phyloP scores from a whole-genome alignment of 805 yeast species.

The Grigorovia humatica region DNA sequence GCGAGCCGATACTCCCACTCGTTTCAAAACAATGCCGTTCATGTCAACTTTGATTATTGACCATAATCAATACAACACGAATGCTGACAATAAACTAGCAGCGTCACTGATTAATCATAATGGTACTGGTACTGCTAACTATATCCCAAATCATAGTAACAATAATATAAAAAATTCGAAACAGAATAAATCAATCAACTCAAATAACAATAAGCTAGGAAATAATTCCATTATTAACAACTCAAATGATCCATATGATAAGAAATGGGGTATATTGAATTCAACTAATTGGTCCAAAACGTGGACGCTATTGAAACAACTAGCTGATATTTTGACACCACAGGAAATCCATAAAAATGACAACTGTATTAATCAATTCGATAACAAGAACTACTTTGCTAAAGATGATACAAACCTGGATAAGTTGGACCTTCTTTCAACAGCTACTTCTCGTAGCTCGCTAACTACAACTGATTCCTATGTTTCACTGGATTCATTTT shows the following conservation, averaged over 20 bases:
- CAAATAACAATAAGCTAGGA: neutral
- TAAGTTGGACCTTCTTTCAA: neutral
- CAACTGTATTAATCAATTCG: neutral
- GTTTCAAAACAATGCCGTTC: neutral
- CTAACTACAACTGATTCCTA: neutral
- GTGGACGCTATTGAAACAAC: conserved; percentile 7
- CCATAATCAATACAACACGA: neutral
- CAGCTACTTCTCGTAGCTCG: neutral
- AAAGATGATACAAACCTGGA: neutral
- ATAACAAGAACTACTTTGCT: neutral
- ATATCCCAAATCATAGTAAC: neutral
- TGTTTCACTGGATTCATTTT: neutral
- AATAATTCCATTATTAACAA: neutral
- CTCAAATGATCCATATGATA: neutral
- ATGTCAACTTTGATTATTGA: neutral
- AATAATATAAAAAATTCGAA: neutral
- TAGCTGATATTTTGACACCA: conserved; percentile 10
- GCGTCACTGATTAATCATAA: neutral
- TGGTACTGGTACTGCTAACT: neutral
- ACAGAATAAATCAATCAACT: neutral
- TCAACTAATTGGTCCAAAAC: conserved; percentile 1
- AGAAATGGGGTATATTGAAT: neutral
- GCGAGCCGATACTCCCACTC: too few species aligned
- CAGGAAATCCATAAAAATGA: neutral
- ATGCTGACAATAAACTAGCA: too few species aligned